phyloP scores from a whole-genome alignment of 768 basidiomycete genomes.

The Ramaria sp. region DNA sequence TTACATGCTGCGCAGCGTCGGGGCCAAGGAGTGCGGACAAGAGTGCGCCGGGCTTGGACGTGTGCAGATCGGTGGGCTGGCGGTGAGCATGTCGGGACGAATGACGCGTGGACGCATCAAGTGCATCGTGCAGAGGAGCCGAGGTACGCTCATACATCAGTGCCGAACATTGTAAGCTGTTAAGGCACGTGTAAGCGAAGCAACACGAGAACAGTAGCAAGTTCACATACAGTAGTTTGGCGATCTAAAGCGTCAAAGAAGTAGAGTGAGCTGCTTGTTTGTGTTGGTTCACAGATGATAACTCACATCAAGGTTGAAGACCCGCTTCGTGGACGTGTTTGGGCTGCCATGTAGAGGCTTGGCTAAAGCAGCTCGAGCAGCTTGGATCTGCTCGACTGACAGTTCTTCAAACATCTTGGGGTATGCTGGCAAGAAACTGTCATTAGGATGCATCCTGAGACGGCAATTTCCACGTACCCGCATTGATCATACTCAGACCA shows the following conservation, averaged over 20 bases:
- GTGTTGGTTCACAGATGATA: background rate
- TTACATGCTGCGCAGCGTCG: conserved; percentile 9
- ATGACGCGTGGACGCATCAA: conserved; percentile 7
- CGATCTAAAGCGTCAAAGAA: background rate
- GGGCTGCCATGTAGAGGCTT: conserved; percentile 7
- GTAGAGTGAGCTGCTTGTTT: background rate
- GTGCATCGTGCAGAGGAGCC: conserved; percentile 9
- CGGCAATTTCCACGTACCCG: conserved; percentile 1
- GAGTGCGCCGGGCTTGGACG: conserved; percentile 9
- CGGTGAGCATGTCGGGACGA: background rate
- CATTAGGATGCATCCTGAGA: background rate
- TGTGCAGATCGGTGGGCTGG: background rate
- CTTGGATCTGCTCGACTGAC: conserved; percentile 10
- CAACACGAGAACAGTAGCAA: background rate
- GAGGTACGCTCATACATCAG: conserved; percentile 16
- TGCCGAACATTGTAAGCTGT: conserved; percentile 14
- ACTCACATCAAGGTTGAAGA: conserved; percentile 14
- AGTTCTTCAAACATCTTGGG: conserved; percentile 13
- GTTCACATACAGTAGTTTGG: conserved; percentile 11
- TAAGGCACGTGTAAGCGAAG: background rate
- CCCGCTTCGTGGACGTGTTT: conserved; percentile 9
- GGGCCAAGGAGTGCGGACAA: conserved; percentile 8
- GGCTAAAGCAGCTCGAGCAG: conserved; percentile 9
- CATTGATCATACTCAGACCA: conserved; percentile 14
- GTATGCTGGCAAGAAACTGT: conserved; percentile 8